Percentiles rank a stretch among this genome's conserved stretches.
These are phyloP conservation scores for Suhomyces sp. DNA, from an alignment of 805 yeast genomes.

Conservation along the genomic window DNA sequence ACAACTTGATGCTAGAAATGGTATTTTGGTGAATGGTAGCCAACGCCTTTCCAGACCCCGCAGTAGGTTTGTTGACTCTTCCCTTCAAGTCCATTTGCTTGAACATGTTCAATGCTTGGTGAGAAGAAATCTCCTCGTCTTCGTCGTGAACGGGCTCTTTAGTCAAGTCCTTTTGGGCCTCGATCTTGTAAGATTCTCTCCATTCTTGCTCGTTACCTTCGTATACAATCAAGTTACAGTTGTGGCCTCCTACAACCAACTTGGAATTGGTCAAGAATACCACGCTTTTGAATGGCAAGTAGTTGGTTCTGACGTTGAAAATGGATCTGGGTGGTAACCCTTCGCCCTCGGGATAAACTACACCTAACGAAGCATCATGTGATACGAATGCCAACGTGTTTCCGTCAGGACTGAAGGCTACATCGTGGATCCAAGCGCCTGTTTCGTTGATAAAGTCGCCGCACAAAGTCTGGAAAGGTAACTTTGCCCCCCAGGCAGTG, in stretches of 20 bases:
- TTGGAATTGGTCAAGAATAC: conserved; percentile 65
- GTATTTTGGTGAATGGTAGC: conserved; percentile 90
- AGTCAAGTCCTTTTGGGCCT: conserved; percentile 43
- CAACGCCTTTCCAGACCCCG: conserved; percentile 40
- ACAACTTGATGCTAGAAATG: conserved; percentile 61
- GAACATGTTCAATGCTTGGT: conserved; percentile 87
- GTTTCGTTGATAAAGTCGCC: conserved; percentile 70
- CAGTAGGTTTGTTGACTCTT: conserved; percentile 46
- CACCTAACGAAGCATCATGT: conserved; percentile 80
- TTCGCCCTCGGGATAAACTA: conserved; percentile 76
- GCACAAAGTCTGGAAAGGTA: conserved; percentile 90
- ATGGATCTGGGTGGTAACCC: conserved; percentile 60
- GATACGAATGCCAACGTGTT: conserved; percentile 76
- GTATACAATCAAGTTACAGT: conserved; percentile 85
- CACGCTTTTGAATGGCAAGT: conserved; percentile 78
- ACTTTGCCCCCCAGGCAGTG: conserved; percentile 88
- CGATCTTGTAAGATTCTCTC: conserved; percentile 59
- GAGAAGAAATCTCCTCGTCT: conserved; percentile 59
- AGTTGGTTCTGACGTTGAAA: conserved; percentile 56
- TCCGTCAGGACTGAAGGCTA: conserved; percentile 77
- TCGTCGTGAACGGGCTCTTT: conserved; percentile 44
- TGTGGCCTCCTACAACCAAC: conserved; percentile 86
- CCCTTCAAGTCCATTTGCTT: conserved; percentile 96
- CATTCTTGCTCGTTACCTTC: conserved; percentile 64
- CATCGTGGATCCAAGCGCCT: conserved; percentile 92